A percentile compares a stretch with the other conserved stretches of the same genome.
Evolutionary conservation across 345 rosid species (phyloP).

Genomic region (Rhodomyrtus tomentosa): DNA sequence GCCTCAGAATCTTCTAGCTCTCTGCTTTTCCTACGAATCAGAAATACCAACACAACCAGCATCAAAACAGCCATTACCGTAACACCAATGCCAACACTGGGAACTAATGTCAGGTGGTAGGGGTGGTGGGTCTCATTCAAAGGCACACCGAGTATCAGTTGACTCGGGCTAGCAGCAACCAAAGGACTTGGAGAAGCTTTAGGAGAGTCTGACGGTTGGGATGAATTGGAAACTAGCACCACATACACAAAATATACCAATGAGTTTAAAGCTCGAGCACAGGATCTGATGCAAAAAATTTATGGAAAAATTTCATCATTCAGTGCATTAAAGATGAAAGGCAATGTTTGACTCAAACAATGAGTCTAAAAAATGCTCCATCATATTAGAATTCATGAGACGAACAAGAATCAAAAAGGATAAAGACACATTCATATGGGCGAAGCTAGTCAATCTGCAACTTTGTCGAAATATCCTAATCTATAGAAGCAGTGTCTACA

Average conservation of each 20-base stretch:
- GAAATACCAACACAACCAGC: conserved; percentile 52
- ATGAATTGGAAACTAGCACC: conserved; percentile 28
- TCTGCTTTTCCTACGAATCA: conserved; percentile 53
- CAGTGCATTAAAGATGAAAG: background rate
- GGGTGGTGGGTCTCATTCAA: conserved; percentile 30
- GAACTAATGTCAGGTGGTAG: conserved; percentile 57
- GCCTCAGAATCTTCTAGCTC: conserved; percentile 48
- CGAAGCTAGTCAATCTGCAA: background rate
- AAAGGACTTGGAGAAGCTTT: conserved; percentile 45
- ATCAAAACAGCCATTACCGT: conserved; percentile 43
- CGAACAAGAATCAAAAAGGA: background rate
- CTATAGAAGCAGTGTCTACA: background rate
- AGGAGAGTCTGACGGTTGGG: conserved; percentile 36
- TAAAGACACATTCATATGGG: background rate
- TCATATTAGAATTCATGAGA: background rate
- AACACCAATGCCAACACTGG: conserved; percentile 57
- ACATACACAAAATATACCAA: background rate
- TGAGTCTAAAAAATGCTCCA: background rate
- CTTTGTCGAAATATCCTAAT: background rate
- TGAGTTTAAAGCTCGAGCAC: background rate
- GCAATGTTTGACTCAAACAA: background rate
- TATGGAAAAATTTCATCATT: background rate
- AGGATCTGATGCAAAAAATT: background rate
- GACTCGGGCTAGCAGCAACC: conserved; percentile 63
- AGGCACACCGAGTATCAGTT: conserved; percentile 26